A percentile compares a stretch with the other conserved stretches of the same genome.
These are phyloP conservation scores for Lentinula boryana DNA, from an alignment of 768 basidiomycete genomes.

Conservation along the genomic window DNA sequence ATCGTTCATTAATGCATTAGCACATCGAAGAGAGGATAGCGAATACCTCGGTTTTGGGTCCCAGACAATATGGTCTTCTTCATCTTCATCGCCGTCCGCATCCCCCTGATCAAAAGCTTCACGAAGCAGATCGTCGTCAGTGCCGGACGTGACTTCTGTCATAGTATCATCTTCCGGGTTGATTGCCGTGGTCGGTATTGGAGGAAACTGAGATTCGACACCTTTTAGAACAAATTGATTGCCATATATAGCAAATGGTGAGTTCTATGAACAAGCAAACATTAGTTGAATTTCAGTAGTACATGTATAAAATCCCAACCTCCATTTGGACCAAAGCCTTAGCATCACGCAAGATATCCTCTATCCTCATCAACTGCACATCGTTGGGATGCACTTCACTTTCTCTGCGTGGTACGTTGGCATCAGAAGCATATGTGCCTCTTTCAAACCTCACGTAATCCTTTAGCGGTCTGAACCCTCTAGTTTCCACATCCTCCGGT, in stretches of 20 bases:
- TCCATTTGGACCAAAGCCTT: slow-evolving; percentile 49
- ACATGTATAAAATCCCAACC: slow-evolving; percentile 31
- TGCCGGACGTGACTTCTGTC: slow-evolving; percentile 63
- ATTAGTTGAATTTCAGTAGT: not conserved
- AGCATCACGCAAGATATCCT: slow-evolving; percentile 76
- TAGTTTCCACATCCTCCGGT: slow-evolving; percentile 88
- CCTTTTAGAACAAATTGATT: slow-evolving; percentile 28
- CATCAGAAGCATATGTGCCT: slow-evolving; percentile 16
- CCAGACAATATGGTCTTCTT: slow-evolving; percentile 78
- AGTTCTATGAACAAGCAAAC: slow-evolving; percentile 23
- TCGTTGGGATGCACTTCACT: slow-evolving; percentile 77
- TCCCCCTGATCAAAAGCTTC: slow-evolving; percentile 51
- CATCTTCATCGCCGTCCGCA: slow-evolving; percentile 45
- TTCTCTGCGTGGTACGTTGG: slow-evolving; percentile 11
- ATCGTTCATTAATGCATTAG: not conserved
- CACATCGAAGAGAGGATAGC: not conserved
- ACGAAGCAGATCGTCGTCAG: slow-evolving; percentile 79
- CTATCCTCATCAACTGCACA: slow-evolving; percentile 91
- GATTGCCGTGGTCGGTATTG: not conserved
- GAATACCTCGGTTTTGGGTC: slow-evolving; percentile 46
- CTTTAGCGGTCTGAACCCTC: slow-evolving; percentile 81
- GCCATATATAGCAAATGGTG: slow-evolving; percentile 31
- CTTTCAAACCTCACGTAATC: slow-evolving; percentile 37
- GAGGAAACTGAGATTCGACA: slow-evolving; percentile 13
- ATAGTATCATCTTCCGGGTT: slow-evolving; percentile 50